Base-by-base conservation (phyloP, 2,329 filamentous ascomycete species). In the Colletotrichum godetiae region DNA sequence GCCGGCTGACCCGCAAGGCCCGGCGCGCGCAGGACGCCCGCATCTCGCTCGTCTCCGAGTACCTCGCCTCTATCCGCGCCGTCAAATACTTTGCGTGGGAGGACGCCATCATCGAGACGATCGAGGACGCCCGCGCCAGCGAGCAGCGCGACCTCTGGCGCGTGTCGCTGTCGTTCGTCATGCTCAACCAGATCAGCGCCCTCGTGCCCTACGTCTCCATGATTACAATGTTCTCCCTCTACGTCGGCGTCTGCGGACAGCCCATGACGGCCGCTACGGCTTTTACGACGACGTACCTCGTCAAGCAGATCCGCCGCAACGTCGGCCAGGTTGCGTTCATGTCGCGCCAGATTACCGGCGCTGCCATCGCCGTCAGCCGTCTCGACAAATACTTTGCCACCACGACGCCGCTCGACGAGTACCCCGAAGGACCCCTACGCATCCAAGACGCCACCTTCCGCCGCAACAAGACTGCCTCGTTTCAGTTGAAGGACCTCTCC, bases 31-130 rank as follows among this genome's bases (percentile, higher is more conserved):
- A 90, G 60, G 89, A 91, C 77, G 83, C 84, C 19, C 86, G 89
- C 31, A 88, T 91, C 67, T 90, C 88, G 1, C 84, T 88, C 24
- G 86, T 91, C 22, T 87, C 88, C 1, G 89, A 91, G 76, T 91
- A 90, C 75, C 82, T 91, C 31, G 81, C 85, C 31, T 89, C 89
- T 8, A 90, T 91, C 68, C 85, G 87, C 12, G 88, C 87, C 19
- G 86, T 91, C 79, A 91, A 91, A 76, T 91, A 90, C 75, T 90
- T 91, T 78, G 87, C 87, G 2, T 91, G 89, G 89, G 89, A 91
- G 76, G 83, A 85, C 22, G 84, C 87, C 37, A 86, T 89, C 74
- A 84, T 86, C 12, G 81, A 85, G n/a, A 86, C 84, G 63, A 86
- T 91, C 68, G 83, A 88, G 35, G 80, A 84, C 5, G 84, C 88